Base-by-base conservation (phyloP, 2,329 filamentous ascomycete species). In the Colletotrichum filicis region DNA sequence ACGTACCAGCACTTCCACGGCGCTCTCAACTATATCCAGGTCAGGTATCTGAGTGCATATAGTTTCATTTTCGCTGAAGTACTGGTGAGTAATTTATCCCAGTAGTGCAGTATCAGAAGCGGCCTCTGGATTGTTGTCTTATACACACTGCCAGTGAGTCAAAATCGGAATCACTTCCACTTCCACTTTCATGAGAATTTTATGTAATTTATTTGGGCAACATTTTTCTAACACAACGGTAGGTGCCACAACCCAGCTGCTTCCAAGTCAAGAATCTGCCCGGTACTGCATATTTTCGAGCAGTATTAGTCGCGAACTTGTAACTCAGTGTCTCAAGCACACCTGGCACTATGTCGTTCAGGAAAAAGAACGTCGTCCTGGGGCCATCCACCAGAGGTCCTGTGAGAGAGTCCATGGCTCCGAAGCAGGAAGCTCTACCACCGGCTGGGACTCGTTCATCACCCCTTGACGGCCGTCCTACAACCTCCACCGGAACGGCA, bases 401-500 rank as follows among this genome's bases (percentile, higher is more conserved):
- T 1, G 77, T 77, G 14, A 68, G 77, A 4, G 71, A 77, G 9
- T 66, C 77, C 4, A 59, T 49, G 28, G 57, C 66, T 60, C 62
- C 73, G 8, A 76, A 79, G 53, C 79, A 78, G 61, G 83, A 84
- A 73, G 82, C 81, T 73, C 78, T 82, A 24, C 82, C 85, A 52
- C 78, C 83, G 2, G 81, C 83, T 0, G 89, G 88, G 24, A 88
- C 95, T 26, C 91, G 96, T 62, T 94, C 96, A 19, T 99, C 97
- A 14, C 94, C 95, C 59, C 86, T 97, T 37, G 95, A 98, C 80
- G 96, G 96, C 68, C 92, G 95, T 60, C 88, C 92, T 49, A 97
- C 94, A 8, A 98, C 94, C 2, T 99, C 97, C 0, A 98, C 97
- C 0, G 97, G 97, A 26, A 96, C 95, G 0, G 88, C 91, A 4